Evolutionary conservation across 345 rosid species (phyloP).

Genomic region (Sisymbrium altissimum): DNA sequence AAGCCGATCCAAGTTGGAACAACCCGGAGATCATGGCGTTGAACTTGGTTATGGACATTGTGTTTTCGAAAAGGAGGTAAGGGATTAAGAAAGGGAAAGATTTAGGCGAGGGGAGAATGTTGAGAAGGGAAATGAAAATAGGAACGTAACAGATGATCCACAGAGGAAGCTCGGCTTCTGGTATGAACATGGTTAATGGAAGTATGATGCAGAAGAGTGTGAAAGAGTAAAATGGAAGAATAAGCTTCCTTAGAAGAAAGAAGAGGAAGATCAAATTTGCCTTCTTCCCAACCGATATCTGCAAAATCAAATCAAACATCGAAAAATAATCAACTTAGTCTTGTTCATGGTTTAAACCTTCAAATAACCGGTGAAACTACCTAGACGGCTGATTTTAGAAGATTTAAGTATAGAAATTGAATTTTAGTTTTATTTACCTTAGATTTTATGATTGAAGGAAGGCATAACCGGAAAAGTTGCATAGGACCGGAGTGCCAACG

Average conservation of each 20-base stretch:
- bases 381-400: background rate
- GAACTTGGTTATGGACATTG: slow-evolving; percentile 85
- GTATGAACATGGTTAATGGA: slow-evolving; percentile 88
- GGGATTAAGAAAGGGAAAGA: slow-evolving; percentile 93
- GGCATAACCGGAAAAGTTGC: slow-evolving; percentile 83
- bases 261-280: slow-evolving; percentile 76
- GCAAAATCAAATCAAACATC: slow-evolving; percentile 11
- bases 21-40: slow-evolving; percentile 92
- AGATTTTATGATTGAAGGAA: slow-evolving; percentile 68
- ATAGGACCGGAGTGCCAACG: slow-evolving; percentile 93
- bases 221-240: slow-evolving; percentile 91
- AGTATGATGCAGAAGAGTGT: slow-evolving; percentile 86
- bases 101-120: slow-evolving; percentile 76
- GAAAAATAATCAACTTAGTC: background rate
- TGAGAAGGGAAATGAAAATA: slow-evolving; percentile 71
- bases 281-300: slow-evolving; percentile 74
- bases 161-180: slow-evolving; percentile 79
- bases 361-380: background rate
- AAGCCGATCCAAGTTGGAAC: slow-evolving; percentile 86
- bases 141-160: slow-evolving; percentile 92
- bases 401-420: background rate
- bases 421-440: slow-evolving; percentile 43
- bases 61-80: slow-evolving; percentile 39
- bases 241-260: slow-evolving; percentile 82
- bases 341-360: background rate